These are phyloP conservation scores for Talaromyces marneffei DNA, from an alignment of 2,329 filamentous ascomycete genomes.

Conservation along the genomic window DNA sequence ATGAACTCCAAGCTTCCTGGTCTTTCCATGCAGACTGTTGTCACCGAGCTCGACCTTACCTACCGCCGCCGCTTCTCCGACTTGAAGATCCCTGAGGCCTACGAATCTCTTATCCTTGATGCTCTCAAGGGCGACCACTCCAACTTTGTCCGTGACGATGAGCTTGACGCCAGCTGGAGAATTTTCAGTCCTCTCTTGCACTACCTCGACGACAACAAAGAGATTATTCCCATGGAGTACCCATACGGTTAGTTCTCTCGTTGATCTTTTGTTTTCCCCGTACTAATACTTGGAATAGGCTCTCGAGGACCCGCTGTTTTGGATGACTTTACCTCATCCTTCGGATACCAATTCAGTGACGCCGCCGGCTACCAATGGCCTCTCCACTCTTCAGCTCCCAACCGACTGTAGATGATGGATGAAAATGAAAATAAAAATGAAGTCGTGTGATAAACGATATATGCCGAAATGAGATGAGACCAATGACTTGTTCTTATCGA, in stretches of 20 bases:
- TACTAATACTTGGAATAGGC: constrained; percentile 49
- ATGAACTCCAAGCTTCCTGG: constrained; percentile 99
- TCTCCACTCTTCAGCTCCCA: constrained; percentile 61
- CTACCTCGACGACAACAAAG: constrained; percentile 98
- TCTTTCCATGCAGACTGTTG: constrained; percentile 98
- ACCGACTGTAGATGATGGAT: constrained; percentile 64
- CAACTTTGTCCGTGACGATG: constrained; percentile 96
- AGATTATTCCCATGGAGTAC: constrained; percentile 99
- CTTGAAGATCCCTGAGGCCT: constrained; percentile 98
- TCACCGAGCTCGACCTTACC: constrained; percentile 95
- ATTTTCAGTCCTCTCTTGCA: constrained; percentile 96
- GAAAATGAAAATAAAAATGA: not conserved
- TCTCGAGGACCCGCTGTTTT: constrained; percentile 93
- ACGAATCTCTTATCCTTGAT: constrained; percentile 95
- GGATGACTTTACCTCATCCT: constrained; percentile 96
- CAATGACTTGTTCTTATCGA: not conserved
- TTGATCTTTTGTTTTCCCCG: not conserved
- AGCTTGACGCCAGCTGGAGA: constrained; percentile 95
- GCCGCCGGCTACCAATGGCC: constrained; percentile 95
- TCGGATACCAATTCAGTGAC: constrained; percentile 98
- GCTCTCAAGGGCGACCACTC: constrained; percentile 98
- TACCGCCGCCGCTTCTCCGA: constrained; percentile 98
- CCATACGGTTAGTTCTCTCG: constrained; percentile 73
- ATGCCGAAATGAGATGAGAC: constrained; percentile 8
- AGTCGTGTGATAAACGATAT: constrained; percentile 3